These are phyloP conservation scores for Saccharomycopsis synnaedendra DNA, from an alignment of 805 yeast genomes.

Conservation along the genomic window DNA sequence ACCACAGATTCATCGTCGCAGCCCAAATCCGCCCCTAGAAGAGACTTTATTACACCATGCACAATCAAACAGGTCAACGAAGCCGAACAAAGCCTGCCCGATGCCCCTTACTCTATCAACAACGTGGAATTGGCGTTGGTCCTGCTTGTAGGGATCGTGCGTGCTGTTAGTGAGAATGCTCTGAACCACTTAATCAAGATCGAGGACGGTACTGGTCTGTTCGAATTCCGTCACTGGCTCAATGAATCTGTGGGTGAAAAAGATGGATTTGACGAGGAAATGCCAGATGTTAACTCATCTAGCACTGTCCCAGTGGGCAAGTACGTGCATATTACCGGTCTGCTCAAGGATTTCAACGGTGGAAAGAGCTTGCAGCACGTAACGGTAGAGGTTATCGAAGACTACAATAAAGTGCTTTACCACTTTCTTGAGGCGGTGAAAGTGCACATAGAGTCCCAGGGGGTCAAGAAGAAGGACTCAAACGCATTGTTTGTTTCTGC, in stretches of 20 bases:
- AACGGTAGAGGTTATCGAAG: conserved; percentile 41
- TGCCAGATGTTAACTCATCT: conserved; percentile 18
- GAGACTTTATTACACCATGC: conserved; percentile 45
- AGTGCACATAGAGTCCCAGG: conserved; percentile 43
- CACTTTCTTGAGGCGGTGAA: conserved; percentile 57
- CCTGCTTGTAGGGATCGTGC: conserved; percentile 57
- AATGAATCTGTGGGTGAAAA: conserved; percentile 28
- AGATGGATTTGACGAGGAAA: conserved; percentile 19
- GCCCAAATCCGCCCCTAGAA: conserved; percentile 21
- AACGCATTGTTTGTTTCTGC: conserved; percentile 34
- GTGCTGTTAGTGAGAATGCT: conserved; percentile 49
- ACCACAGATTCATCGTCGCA: conserved; percentile 17
- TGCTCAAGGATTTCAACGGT: conserved; percentile 47
- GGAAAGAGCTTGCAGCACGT: conserved; percentile 58
- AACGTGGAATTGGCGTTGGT: conserved; percentile 54
- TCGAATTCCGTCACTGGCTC: conserved; percentile 57
- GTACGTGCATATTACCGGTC: conserved; percentile 50
- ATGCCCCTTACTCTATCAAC: conserved; percentile 51
- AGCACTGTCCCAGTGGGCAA: conserved; percentile 33
- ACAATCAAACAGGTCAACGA: conserved; percentile 65
- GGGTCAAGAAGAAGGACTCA: conserved; percentile 25
- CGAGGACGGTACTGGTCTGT: conserved; percentile 72
- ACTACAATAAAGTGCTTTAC: conserved; percentile 57
- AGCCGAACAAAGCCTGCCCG: conserved; percentile 42
- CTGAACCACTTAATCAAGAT: conserved; percentile 44